Base-by-base conservation (phyloP, 148 eudicot genomes). In the Euryodendron excelsum region DNA sequence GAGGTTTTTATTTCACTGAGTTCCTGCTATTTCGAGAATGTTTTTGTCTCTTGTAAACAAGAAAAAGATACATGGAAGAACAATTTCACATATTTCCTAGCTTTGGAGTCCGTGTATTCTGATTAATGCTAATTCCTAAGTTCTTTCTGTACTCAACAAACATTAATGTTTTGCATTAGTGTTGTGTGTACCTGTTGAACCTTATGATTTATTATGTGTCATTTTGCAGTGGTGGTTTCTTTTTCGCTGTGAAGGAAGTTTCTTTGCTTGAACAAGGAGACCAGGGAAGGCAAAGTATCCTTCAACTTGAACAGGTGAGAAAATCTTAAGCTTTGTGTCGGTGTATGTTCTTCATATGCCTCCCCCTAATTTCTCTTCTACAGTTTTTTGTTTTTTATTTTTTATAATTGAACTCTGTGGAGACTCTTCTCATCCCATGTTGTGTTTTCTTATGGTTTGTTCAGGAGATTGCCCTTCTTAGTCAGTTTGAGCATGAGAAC, bases 211-310 rank as follows among this genome's bases (percentile, higher is more conserved):
- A 41, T 41, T 41, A 9, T 67, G 47, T n/a, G 27, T 67, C 30
- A 37, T 82, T 53, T 78, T 86, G 87, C 88, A 93, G 98, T 36
- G 88, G 82, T 77, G 96, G 96, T 45, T 71, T 77, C 85, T 91
- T 93, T 84, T 87, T 93, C 52, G 98, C 98, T n/a, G 85, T 90
- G 68, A 93, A 93, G 79, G 98, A 93, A 86, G 98, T 93, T 81
- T 93, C 98, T 80, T 82, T 93, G 81, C 91, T 90, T 71, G 93
- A 91, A 75, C 94, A 87, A 87, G 96, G 91, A 75, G 89, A 62
- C 66, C 89, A 75, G 78, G 94, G 88, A 79, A 89, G 81, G 78
- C 91, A 92, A 78, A 84, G 90, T 37, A 80, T 93, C 50, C 47
- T 39, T 80, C 95, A 92, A 85, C 91, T 91, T 71, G 90, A 91